Percentiles rank a stretch among this genome's conserved stretches.
phyloP scores from a whole-genome alignment of 805 yeast species.

The Kluyveromyces siamensis region DNA sequence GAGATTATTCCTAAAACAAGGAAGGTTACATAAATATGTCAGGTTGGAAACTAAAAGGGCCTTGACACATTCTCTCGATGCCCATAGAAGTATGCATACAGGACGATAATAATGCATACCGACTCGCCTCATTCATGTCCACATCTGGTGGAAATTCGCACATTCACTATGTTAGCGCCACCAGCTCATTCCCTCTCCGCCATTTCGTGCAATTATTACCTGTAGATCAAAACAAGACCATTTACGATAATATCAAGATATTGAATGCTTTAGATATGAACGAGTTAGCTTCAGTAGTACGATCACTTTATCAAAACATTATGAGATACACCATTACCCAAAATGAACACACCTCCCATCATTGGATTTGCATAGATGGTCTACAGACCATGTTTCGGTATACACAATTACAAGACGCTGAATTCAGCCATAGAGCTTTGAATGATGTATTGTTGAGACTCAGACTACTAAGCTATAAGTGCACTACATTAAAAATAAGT shows the following conservation, averaged over 20 bases:
- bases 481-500: neutral
- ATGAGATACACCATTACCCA: neutral
- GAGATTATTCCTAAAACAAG: neutral
- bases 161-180: conserved; percentile 25
- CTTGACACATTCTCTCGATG: neutral
- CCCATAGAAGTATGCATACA: neutral
- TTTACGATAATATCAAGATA: conserved; percentile 23
- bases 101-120: neutral
- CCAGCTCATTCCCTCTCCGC: conserved; percentile 22
- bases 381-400: conserved; percentile 23
- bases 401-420: conserved; percentile 12
- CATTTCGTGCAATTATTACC: conserved; percentile 17
- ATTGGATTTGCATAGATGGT: conserved; percentile 13
- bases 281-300: conserved; percentile 12
- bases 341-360: neutral
- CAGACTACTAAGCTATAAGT: conserved; percentile 13
- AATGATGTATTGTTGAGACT: conserved; percentile 16
- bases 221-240: conserved; percentile 7
- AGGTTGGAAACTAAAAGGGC: too few relatives aligned
- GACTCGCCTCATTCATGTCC: neutral
- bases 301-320: neutral
- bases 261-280: conserved; percentile 20
- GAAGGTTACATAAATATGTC: too few relatives aligned
- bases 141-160: neutral
- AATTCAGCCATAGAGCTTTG: conserved; percentile 15